phyloP scores from a whole-genome alignment of 2,329 filamentous ascomycete species.

The Podosphaera fusca region DNA sequence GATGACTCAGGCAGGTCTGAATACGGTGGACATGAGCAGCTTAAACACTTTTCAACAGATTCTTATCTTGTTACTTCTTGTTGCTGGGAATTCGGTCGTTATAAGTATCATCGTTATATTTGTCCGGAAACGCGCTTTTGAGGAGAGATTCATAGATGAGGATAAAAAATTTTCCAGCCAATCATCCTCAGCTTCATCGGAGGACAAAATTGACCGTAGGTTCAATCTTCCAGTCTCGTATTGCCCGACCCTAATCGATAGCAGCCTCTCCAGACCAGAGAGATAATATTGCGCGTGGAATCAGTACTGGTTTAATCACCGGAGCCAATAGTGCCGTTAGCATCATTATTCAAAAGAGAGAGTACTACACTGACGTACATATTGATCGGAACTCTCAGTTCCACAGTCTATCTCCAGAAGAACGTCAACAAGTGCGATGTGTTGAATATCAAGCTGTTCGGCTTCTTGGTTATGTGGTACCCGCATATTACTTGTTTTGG shows the following conservation, averaged over 20 bases:
- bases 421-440: slow-evolving; percentile 32
- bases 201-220: not conserved
- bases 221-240: not conserved
- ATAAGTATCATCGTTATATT: slow-evolving; percentile 41
- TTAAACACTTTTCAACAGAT: slow-evolving; percentile 47
- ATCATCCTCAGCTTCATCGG: not conserved
- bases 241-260: not conserved
- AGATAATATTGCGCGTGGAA: not conserved
- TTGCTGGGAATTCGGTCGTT: slow-evolving; percentile 43
- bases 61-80: slow-evolving; percentile 38
- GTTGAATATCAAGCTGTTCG: slow-evolving; percentile 39
- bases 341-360: not conserved
- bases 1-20: slow-evolving; percentile 44
- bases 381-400: slow-evolving; percentile 27
- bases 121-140: slow-evolving; percentile 36
- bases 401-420: slow-evolving; percentile 25
- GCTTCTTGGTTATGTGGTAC: slow-evolving; percentile 32
- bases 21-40: slow-evolving; percentile 39
- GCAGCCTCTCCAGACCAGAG: not conserved
- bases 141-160: slow-evolving; percentile 18
- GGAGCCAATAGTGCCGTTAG: not conserved
- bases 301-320: not conserved
- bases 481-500: slow-evolving; percentile 33
- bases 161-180: not conserved
- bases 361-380: not conserved